Evolutionary conservation across 73 alveolate species (phyloP).

Genomic region (Tetrahymena malaccensis): DNA sequence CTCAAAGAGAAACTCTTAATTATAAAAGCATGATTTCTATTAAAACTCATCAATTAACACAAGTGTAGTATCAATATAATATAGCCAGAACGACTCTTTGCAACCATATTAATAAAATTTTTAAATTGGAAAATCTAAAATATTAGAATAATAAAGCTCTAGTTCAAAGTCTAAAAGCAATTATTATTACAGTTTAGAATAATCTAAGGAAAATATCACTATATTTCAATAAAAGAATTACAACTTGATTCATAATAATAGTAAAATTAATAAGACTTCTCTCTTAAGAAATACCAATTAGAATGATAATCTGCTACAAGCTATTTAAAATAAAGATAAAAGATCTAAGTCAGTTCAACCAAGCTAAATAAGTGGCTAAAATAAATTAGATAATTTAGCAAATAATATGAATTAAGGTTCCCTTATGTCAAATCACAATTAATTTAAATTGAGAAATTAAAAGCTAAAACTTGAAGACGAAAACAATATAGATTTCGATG

Average conservation of each 20-base stretch:
- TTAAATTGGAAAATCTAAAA: neutral
- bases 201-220: neutral
- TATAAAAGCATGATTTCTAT: neutral
- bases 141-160: neutral
- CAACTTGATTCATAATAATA: neutral
- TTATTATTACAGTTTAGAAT: neutral
- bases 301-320: neutral
- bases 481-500: neutral
- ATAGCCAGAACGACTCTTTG: neutral
- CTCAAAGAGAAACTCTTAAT: neutral
- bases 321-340: neutral
- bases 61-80: neutral
- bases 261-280: neutral
- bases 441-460: neutral
- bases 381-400: neutral
- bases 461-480: neutral
- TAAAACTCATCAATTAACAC: neutral
- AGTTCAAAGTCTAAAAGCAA: neutral
- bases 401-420: neutral
- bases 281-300: neutral
- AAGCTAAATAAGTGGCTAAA: neutral
- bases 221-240: too few species aligned
- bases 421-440: neutral
- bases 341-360: neutral
- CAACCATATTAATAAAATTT: neutral